These are phyloP conservation scores for Sphaerosporella brunnea DNA, from an alignment of 495 filamentous ascomycete species.

Conservation along the genomic window DNA sequence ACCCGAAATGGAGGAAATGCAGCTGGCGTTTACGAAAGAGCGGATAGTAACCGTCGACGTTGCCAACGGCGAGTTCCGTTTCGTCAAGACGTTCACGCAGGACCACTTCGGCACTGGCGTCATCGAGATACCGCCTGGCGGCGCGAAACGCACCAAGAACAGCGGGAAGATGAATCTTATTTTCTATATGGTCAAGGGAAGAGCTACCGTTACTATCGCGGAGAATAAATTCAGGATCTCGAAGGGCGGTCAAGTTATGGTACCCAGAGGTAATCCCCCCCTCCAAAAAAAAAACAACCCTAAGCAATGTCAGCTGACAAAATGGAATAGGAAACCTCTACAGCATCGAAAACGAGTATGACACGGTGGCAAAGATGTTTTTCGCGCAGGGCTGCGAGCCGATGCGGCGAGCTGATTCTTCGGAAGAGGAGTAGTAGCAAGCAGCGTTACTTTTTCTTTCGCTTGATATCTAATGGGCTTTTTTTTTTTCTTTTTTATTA, in stretches of 20 bases:
- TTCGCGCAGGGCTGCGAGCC: constrained; percentile 49
- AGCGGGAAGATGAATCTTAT: constrained; percentile 85
- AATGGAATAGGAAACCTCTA: constrained; percentile 61
- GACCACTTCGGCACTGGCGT: constrained; percentile 77
- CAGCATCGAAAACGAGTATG: constrained; percentile 55
- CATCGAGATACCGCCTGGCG: constrained; percentile 67
- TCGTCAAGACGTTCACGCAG: constrained; percentile 67
- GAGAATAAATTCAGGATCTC: constrained; percentile 68
- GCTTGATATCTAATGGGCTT: no score
- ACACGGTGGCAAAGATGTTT: constrained; percentile 53
- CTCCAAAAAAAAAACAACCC: background rate
- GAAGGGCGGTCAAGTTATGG: constrained; percentile 77
- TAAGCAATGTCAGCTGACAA: background rate
- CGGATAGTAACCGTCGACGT: constrained; percentile 63
- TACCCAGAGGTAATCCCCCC: constrained; percentile 58
- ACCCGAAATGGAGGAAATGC: constrained; percentile 41
- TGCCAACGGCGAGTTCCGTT: constrained; percentile 55
- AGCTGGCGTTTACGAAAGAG: constrained; percentile 57
- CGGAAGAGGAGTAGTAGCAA: constrained; percentile 18
- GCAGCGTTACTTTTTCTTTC: no score
- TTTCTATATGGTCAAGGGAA: constrained; percentile 70
- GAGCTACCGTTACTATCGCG: constrained; percentile 57
- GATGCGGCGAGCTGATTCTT: no score
- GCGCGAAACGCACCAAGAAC: constrained; percentile 74
- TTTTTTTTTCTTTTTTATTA: no score